Evolutionary conservation across 2,329 filamentous ascomycete genomes (phyloP).

Genomic region (Microdochium bolleyi): DNA sequence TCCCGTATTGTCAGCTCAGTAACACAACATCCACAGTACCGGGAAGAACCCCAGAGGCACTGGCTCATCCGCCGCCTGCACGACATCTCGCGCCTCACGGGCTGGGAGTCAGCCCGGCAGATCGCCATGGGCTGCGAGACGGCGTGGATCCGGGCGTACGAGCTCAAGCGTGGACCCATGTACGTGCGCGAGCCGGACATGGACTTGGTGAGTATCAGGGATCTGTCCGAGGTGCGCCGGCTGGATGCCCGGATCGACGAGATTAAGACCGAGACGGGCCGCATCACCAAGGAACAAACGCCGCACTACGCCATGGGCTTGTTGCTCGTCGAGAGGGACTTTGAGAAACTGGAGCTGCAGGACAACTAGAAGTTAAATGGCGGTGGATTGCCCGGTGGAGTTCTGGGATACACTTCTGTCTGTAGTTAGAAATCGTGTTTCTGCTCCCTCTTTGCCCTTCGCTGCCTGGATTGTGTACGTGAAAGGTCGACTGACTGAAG

Average conservation of each 20-base stretch:
- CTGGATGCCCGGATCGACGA: constrained; percentile 44
- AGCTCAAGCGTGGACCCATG: constrained; percentile 66
- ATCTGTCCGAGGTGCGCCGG: constrained; percentile 23
- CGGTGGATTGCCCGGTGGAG: too few relatives aligned
- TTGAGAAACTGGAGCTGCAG: constrained; percentile 53
- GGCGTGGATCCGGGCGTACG: constrained; percentile 69
- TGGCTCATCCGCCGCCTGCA: constrained; percentile 71
- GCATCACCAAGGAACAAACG: constrained; percentile 49
- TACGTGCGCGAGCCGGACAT: constrained; percentile 48
- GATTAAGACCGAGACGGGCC: constrained; percentile 23
- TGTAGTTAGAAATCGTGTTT: too few relatives aligned
- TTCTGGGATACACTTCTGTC: too few relatives aligned
- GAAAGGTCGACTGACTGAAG: too few relatives aligned
- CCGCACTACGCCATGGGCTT: constrained; percentile 73
- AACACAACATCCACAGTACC: constrained; percentile 44
- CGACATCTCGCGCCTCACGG: constrained; percentile 71
- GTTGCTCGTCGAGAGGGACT: constrained; percentile 68
- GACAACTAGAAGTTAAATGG: constrained; percentile 16
- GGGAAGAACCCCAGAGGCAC: constrained; percentile 60
- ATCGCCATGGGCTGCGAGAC: constrained; percentile 82
- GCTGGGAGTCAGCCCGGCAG: constrained; percentile 76
- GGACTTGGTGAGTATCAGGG: constrained; percentile 1
- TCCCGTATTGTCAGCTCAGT: not conserved
- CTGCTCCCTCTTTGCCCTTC: too few relatives aligned
- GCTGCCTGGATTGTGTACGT: too few relatives aligned